Conservation (phyloP, 148 eudicot genomes). For the Camellia japonica region DNA sequence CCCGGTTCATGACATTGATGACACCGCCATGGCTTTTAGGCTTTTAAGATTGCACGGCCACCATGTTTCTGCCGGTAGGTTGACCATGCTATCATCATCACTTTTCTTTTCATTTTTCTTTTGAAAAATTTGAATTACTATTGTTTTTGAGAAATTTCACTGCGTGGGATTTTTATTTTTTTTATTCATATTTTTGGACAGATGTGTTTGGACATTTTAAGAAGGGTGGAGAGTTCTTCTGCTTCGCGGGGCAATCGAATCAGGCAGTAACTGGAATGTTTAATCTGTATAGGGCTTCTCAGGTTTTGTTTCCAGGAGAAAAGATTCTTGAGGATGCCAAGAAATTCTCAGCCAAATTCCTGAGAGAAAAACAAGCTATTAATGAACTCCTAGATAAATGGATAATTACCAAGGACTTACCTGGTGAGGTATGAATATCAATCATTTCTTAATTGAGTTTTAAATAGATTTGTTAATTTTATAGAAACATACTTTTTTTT, state of each 20-base stretch:
- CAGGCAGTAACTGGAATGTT: constrained; percentile 53
- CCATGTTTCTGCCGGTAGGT: constrained; percentile 60
- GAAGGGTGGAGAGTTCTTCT: constrained; percentile 48
- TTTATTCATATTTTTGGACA: constrained; percentile 13
- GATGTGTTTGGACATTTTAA: constrained; percentile 59
- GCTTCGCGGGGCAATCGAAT: constrained; percentile 46
- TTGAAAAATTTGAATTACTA: not conserved
- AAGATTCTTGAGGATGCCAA: constrained; percentile 51
- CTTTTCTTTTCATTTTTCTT: not conserved
- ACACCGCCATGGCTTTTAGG: constrained; percentile 86
- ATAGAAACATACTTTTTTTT: not conserved
- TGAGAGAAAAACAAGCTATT: constrained; percentile 36
- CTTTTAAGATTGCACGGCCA: constrained; percentile 73
- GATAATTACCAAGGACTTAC: constrained; percentile 55
- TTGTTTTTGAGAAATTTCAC: not conserved
- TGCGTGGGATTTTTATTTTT: not conserved
- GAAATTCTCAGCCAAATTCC: constrained; percentile 36
- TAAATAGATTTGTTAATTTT: not conserved
- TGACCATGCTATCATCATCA: not conserved
- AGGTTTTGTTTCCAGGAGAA: constrained; percentile 53
- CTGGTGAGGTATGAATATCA: constrained; percentile 51
- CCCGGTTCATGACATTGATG: constrained; percentile 69
- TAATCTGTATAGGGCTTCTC: constrained; percentile 59
- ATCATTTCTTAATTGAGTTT: not conserved
- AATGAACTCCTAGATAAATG: constrained; percentile 60